Conservation (phyloP, 257 asterid genomes). For the Cordia subcordata region DNA sequence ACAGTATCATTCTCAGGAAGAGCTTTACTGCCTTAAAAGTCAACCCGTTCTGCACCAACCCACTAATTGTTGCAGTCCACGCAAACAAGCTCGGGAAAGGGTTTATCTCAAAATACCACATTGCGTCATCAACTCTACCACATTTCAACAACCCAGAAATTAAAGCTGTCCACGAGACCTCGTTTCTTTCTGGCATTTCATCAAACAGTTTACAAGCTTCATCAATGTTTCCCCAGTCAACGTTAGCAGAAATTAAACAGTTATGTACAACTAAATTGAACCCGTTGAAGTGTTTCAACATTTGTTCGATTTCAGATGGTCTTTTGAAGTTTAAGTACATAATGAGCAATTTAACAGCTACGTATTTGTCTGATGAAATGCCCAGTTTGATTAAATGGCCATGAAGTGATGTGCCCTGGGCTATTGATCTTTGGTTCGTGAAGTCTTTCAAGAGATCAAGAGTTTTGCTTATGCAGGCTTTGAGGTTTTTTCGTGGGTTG, state of each 20-base stretch:
- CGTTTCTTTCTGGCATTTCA: slow-evolving; percentile 82
- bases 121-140: slow-evolving; percentile 57
- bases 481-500: slow-evolving; percentile 33
- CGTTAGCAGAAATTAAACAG: slow-evolving; percentile 53
- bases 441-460: slow-evolving; percentile 34
- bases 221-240: slow-evolving; percentile 44
- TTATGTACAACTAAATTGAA: slow-evolving; percentile 62
- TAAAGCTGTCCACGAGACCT: slow-evolving; percentile 73
- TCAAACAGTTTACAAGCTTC: slow-evolving; percentile 60
- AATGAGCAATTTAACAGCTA: slow-evolving; percentile 53
- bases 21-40: slow-evolving; percentile 45
- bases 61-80: slow-evolving; percentile 71
- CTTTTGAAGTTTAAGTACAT: slow-evolving; percentile 53
- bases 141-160: slow-evolving; percentile 53
- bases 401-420: slow-evolving; percentile 52
- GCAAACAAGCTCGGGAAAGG: slow-evolving; percentile 46
- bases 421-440: slow-evolving; percentile 28
- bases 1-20: slow-evolving; percentile 44
- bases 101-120: slow-evolving; percentile 48
- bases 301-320: slow-evolving; percentile 43
- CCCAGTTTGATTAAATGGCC: slow-evolving; percentile 65
- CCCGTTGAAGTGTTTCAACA: slow-evolving; percentile 67
- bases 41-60: slow-evolving; percentile 57
- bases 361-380: slow-evolving; percentile 50
- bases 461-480: slow-evolving; percentile 31